Conservation (phyloP, 306 rosid species). For the Morella rubra region DNA sequence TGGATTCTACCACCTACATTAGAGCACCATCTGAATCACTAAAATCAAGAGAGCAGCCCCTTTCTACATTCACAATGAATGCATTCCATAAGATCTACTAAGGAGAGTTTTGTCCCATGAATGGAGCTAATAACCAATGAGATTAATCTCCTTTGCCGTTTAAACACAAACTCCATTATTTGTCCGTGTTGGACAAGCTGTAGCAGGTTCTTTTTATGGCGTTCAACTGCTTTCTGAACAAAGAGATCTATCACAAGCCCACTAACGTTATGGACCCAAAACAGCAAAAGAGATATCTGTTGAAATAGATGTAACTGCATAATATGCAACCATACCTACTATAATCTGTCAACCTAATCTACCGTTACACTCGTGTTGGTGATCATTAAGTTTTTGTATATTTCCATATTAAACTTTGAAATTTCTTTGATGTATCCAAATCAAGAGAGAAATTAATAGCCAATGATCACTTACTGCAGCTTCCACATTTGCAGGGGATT, state of each 20-base stretch:
- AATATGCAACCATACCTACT: background rate
- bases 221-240: background rate
- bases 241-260: slow-evolving; percentile 1
- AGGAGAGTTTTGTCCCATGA: background rate
- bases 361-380: background rate
- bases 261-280: background rate
- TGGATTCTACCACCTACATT: background rate
- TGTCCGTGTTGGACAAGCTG: too few species aligned
- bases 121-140: background rate
- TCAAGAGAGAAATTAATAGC: background rate
- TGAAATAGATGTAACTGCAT: background rate
- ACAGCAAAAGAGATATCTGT: background rate
- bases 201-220: background rate
- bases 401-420: background rate
- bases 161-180: background rate
- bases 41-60: background rate
- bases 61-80: background rate
- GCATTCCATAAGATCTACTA: background rate
- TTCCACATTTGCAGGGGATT: slow-evolving; percentile 98
- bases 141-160: background rate
- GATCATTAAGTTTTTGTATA: background rate
- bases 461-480: slow-evolving; percentile 77
- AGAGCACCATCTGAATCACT: background rate
- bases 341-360: background rate
- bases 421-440: background rate